Conservation (phyloP, 768 basidiomycete species). For the Russula griseocarnosa region DNA sequence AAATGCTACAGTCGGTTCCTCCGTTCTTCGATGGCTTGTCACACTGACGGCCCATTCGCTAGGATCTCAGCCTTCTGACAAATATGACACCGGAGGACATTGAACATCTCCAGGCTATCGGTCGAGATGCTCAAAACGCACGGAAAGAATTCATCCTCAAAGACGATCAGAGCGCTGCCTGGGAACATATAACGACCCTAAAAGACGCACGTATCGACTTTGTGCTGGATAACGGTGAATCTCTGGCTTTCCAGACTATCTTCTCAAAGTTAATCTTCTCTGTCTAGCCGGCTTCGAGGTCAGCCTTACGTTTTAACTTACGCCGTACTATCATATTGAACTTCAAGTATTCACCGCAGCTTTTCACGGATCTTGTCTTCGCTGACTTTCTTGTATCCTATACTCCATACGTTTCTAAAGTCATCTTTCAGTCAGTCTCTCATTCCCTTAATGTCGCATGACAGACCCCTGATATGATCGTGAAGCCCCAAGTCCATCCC, state of each 20-base stretch:
- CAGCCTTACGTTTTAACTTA: constrained; percentile 10
- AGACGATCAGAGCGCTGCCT: constrained; percentile 74
- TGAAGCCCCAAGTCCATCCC: constrained; percentile 87
- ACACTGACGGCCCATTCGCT: constrained; percentile 7
- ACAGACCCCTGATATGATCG: constrained; percentile 5
- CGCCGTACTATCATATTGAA: background rate
- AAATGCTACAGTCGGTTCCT: constrained; percentile 72
- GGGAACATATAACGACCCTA: constrained; percentile 63
- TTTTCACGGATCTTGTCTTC: constrained; percentile 90
- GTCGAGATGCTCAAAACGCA: constrained; percentile 71
- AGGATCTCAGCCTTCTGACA: constrained; percentile 90
- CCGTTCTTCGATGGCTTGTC: constrained; percentile 1
- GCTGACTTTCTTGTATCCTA: constrained; percentile 90
- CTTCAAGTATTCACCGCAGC: constrained; percentile 40
- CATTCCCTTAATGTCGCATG: background rate
- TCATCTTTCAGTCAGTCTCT: constrained; percentile 80
- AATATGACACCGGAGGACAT: constrained; percentile 82
- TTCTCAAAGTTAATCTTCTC: background rate
- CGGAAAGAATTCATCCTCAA: constrained; percentile 76
- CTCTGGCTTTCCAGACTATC: background rate
- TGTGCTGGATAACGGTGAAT: constrained; percentile 82
- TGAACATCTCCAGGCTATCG: constrained; percentile 74
- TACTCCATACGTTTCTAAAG: constrained; percentile 75
- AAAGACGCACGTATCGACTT: constrained; percentile 65
- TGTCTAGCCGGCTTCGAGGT: constrained; percentile 86